Evolutionary conservation across 2,329 filamentous ascomycete species (phyloP).

Genomic region (Thelonectria olida): DNA sequence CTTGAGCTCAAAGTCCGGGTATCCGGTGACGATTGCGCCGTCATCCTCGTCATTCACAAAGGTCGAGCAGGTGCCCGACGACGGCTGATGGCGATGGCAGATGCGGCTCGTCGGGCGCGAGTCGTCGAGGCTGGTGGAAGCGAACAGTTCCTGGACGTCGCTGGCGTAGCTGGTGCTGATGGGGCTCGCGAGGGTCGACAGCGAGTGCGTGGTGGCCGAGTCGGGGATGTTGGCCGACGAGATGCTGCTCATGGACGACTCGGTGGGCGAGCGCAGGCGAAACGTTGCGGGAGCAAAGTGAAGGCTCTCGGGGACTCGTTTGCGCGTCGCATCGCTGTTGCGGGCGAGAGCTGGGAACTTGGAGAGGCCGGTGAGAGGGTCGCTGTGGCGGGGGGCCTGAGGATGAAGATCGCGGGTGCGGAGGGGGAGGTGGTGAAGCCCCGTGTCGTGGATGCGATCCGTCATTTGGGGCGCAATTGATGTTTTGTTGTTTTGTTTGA

Average conservation of each 20-base stretch:
- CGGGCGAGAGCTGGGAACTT: conserved; percentile 31
- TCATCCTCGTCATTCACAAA: conserved; percentile 51
- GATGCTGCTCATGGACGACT: conserved; percentile 50
- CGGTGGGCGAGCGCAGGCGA: conserved; percentile 47
- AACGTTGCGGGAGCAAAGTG: conserved; percentile 40
- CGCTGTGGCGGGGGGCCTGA: neutral
- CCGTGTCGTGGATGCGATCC: conserved; percentile 31
- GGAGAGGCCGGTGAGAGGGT: conserved; percentile 3
- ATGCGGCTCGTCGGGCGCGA: conserved; percentile 41
- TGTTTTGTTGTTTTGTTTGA: too few species aligned
- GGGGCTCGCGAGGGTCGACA: conserved; percentile 47
- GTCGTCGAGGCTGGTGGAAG: conserved; percentile 34
- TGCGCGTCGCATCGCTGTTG: conserved; percentile 19
- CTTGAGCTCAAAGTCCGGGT: conserved; percentile 40
- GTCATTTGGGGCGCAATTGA: conserved; percentile 24
- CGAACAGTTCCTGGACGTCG: conserved; percentile 46
- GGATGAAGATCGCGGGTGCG: conserved; percentile 31
- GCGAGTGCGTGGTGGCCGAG: conserved; percentile 50
- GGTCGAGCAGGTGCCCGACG: conserved; percentile 49
- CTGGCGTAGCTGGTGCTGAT: conserved; percentile 48
- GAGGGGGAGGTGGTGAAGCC: conserved; percentile 40
- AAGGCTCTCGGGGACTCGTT: conserved; percentile 43
- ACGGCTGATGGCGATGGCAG: conserved; percentile 45
- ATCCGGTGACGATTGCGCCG: conserved; percentile 36
- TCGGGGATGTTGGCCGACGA: conserved; percentile 50